Conservation (phyloP, 1,284 basidiomycete species). For the Moesziomyces aphidis region DNA sequence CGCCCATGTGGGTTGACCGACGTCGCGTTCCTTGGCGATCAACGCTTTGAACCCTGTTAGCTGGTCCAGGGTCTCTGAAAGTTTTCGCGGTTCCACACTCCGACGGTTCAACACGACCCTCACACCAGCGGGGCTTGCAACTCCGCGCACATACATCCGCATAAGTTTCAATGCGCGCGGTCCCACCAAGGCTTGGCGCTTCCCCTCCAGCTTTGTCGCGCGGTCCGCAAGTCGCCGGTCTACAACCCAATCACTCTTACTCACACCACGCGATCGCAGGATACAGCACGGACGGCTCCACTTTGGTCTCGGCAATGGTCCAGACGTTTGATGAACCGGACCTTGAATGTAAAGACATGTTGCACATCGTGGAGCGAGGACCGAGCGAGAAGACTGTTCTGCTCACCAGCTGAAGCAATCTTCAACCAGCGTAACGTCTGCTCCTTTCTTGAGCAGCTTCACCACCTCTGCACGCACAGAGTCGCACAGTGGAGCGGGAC, state of each 20-base stretch:
- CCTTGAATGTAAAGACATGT: neutral
- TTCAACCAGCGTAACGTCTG: constrained; percentile 12
- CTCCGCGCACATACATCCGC: neutral
- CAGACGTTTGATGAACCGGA: too few relatives aligned
- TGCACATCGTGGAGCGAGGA: too few relatives aligned
- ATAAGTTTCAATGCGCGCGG: neutral
- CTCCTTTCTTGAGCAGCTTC: constrained; percentile 9
- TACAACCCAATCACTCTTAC: neutral
- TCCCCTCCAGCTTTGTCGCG: neutral
- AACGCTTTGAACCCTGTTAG: constrained; percentile 6
- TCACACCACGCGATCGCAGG: too few relatives aligned
- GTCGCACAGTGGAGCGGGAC: constrained; percentile 20
- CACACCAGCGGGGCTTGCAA: neutral
- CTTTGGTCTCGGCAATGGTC: too few relatives aligned
- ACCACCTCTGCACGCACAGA: constrained; percentile 14
- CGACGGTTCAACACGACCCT: neutral
- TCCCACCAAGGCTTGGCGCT: constrained; percentile 3
- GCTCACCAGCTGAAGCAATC: constrained; percentile 19
- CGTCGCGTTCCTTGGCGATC: neutral
- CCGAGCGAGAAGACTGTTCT: neutral
- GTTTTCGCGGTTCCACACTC: constrained; percentile 7
- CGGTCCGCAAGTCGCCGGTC: constrained; percentile 2
- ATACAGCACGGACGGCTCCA: too few relatives aligned
- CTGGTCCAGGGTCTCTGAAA: constrained; percentile 2
- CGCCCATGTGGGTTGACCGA: constrained; percentile 1